Base-by-base conservation (phyloP, 768 basidiomycete genomes). In the Pluteus cervinus region DNA sequence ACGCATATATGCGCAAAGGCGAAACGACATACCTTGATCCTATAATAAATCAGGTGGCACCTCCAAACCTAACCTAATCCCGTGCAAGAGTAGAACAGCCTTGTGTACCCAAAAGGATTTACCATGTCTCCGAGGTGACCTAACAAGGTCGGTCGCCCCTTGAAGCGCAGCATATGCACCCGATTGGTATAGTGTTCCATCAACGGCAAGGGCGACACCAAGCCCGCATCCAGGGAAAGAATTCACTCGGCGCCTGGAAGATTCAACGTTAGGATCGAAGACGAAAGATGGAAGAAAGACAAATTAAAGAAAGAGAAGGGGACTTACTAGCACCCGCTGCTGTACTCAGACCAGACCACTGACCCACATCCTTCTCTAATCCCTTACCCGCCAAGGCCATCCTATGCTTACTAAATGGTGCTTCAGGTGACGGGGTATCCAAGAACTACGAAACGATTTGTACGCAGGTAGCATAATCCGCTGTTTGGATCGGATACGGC, bases 341-440 rank as follows among this genome's bases (percentile, higher is more conserved):
- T 0, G 87, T 91, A 52, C 88, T 92, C 0, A 93, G 94, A 0
- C 93, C 94, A 52, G 97, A 97, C 94, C 94, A 97, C 57, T 90
- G 85, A 1, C 94, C 93, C 0, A 97, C 85, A 45, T 91, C 88
- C 43, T 87, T 96, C 9, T 94, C 94, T 1, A 96, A 73, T 49
- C 91, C 84, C 54, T 96, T 92, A 1, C 94, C 93, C 0, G 91
- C 84, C n/a, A 91, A 65, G 0, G 93, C 93, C 84, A 98, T 94
- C 29, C 89, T 76, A 59, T 98, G 94, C 5, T 97, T 87, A 46
- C 86, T 86, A 55, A 98, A 98, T 0, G 94, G 93, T 11, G 83
- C 79, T 20, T 82, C 66, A 0, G 87, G 77, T 0, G 80, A 72
- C 0, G 92, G 93, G 3, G 85, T 81, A 54, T 98, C 94, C 29